phyloP scores from a whole-genome alignment of 257 asterid species.

The Mentha longifolia region DNA sequence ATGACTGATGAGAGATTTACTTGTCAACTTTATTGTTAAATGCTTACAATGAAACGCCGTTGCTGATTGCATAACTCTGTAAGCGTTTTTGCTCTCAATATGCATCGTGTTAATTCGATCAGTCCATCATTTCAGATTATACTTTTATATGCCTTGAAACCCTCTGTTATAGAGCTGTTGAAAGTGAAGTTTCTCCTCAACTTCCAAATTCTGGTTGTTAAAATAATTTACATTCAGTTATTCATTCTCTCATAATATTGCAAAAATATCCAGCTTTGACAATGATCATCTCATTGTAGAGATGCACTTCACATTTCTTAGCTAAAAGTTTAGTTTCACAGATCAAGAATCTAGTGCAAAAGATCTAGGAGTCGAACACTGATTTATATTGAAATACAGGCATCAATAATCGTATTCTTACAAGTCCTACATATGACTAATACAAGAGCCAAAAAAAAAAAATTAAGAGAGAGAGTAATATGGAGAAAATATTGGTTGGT shows the following conservation, averaged over 20 bases:
- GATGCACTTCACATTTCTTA: too few species aligned
- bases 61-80: constrained; percentile 1
- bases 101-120: not conserved
- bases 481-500: not conserved
- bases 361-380: not conserved
- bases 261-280: too few species aligned
- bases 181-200: not conserved
- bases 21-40: not conserved
- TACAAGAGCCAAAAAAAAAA: too few species aligned
- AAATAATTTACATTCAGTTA: not conserved
- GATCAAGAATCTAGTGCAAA: constrained; percentile 8
- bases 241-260: not conserved
- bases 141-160: not conserved
- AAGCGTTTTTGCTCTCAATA: constrained; percentile 11
- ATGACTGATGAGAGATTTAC: constrained; percentile 47
- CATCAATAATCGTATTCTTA: not conserved
- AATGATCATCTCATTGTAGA: too few species aligned
- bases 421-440: too few species aligned
- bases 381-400: not conserved
- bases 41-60: not conserved
- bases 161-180: not conserved
- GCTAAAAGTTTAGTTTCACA: not conserved
- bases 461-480: too few species aligned
- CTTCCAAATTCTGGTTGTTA: not conserved
- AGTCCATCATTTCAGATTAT: not conserved